These are phyloP conservation scores for Cryptococcus sp. DNA, from an alignment of 1,284 basidiomycete species.

Conservation along the genomic window DNA sequence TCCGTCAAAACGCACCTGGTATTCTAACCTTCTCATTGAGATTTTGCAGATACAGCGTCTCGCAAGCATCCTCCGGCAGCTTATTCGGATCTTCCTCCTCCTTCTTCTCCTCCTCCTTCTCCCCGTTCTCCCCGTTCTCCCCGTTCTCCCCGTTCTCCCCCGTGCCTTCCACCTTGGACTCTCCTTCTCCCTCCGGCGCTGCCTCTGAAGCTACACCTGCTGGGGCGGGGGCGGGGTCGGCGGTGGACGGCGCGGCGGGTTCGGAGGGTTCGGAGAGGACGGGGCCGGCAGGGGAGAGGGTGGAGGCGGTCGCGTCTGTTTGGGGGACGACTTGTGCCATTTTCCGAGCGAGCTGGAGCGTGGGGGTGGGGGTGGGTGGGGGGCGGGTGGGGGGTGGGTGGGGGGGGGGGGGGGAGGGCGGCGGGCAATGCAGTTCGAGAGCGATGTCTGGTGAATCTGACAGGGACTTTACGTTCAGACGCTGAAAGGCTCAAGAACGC, in stretches of 20 bases:
- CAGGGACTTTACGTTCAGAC: too few relatives aligned
- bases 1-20: slow-evolving; percentile 56
- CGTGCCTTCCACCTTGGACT: background rate
- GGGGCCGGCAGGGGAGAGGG: background rate
- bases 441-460: too few relatives aligned
- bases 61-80: slow-evolving; percentile 55
- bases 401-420: too few relatives aligned
- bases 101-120: slow-evolving; percentile 12
- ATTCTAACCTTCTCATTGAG: slow-evolving; percentile 95
- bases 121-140: background rate
- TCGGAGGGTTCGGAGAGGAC: background rate
- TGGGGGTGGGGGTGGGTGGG: background rate
- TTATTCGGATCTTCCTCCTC: slow-evolving; percentile 32
- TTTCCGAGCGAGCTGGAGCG: too few relatives aligned
- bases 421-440: too few relatives aligned
- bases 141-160: background rate
- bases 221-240: background rate
- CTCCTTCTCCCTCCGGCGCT: background rate
- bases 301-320: slow-evolving; percentile 2
- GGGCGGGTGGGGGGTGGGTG: too few relatives aligned
- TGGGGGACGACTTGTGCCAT: slow-evolving; percentile 6
- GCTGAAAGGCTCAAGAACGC: too few relatives aligned
- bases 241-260: background rate
- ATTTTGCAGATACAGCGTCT: slow-evolving; percentile 96
- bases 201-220: background rate